A percentile compares a stretch with the other conserved stretches of the same genome.
Conservation (phyloP, 306 rosid species). For the Cyclanthera cordifolia region DNA sequence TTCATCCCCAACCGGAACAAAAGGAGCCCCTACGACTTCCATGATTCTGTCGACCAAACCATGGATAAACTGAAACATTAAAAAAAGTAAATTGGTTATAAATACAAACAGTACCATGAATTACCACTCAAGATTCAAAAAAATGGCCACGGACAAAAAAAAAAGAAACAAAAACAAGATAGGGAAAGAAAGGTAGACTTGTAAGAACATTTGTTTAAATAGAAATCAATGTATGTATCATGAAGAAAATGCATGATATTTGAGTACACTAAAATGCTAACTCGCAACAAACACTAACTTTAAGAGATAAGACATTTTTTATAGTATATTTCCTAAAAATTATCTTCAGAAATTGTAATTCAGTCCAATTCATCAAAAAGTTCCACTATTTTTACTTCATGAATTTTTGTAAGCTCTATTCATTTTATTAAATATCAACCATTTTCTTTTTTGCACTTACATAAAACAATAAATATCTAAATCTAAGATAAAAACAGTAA, state of each 20-base stretch:
- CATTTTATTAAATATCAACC: background rate
- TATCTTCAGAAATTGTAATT: background rate
- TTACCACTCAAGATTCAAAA: background rate
- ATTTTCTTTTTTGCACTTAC: background rate
- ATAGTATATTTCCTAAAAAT: background rate
- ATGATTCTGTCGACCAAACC: constrained; percentile 84
- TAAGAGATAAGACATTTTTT: background rate
- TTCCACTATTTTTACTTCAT: background rate
- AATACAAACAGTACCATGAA: background rate
- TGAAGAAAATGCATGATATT: background rate
- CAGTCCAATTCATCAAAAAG: background rate
- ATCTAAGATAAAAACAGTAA: background rate
- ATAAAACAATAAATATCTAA: background rate
- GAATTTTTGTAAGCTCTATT: background rate
- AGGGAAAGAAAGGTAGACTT: background rate
- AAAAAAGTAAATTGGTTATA: background rate
- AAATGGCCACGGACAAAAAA: background rate
- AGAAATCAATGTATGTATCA: background rate
- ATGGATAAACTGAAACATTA: constrained; percentile 62
- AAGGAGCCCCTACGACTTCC: constrained; percentile 62
- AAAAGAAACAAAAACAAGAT: background rate
- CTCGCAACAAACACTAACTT: background rate
- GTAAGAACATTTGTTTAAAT: background rate
- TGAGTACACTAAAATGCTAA: background rate
- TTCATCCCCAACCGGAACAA: constrained; percentile 46